Evolutionary conservation across 179 eudicot genomes (phyloP).

Genomic region (Heliamphora pulchella): DNA sequence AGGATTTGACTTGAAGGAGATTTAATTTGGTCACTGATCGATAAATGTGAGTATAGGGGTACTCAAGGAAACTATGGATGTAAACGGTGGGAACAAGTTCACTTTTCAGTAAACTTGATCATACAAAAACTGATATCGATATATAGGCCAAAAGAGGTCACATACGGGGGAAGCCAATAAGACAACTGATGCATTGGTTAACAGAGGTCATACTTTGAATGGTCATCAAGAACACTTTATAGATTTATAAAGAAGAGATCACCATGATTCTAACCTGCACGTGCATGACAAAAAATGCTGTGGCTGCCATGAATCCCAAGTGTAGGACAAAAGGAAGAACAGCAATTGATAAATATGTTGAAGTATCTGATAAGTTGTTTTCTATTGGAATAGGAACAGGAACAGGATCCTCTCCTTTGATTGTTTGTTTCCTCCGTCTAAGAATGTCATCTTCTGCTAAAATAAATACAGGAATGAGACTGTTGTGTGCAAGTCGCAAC

Average conservation of each 20-base stretch:
- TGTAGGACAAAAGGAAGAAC: constrained; percentile 73
- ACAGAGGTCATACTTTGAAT: too few relatives aligned
- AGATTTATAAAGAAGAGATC: neutral
- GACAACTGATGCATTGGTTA: too few relatives aligned
- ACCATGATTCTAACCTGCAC: constrained; percentile 56
- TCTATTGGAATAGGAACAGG: constrained; percentile 19
- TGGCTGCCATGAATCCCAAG: constrained; percentile 77
- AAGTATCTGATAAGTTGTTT: constrained; percentile 22
- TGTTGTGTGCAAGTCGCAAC: constrained; percentile 6
- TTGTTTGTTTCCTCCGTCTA: constrained; percentile 37
- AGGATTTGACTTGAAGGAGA: neutral
- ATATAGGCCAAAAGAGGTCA: too few relatives aligned
- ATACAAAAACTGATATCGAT: too few relatives aligned
- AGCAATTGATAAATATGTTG: constrained; percentile 30
- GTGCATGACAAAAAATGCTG: constrained; percentile 82
- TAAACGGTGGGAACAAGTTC: neutral
- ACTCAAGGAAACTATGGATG: neutral
- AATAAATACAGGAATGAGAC: constrained; percentile 16
- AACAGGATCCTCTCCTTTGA: constrained; percentile 21
- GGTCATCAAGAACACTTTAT: neutral
- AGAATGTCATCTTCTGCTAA: constrained; percentile 34
- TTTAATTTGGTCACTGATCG: neutral
- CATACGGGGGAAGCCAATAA: too few relatives aligned
- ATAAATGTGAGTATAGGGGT: neutral
- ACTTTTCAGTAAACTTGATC: neutral